phyloP scores from a whole-genome alignment of 305 asterid genomes.

The Solanum aculeatissimum region DNA sequence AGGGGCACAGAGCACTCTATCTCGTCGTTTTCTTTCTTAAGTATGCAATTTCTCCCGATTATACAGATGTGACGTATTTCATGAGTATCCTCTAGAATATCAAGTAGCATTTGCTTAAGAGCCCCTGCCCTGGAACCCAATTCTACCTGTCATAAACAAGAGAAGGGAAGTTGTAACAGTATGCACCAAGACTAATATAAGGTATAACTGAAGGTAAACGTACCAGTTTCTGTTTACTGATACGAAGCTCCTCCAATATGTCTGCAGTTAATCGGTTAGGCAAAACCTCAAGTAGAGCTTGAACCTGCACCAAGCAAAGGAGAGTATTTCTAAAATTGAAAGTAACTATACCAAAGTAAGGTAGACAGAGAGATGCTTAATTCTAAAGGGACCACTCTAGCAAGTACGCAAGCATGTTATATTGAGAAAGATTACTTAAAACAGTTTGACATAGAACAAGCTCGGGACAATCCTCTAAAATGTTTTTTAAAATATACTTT shows the following conservation, averaged over 20 bases:
- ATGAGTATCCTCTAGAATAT: constrained; percentile 95
- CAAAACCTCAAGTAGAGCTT: constrained; percentile 86
- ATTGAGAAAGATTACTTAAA: neutral
- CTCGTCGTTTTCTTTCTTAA: constrained; percentile 40
- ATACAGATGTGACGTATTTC: constrained; percentile 94
- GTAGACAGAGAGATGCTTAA: neutral
- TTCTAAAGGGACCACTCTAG: neutral
- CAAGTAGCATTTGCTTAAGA: constrained; percentile 97
- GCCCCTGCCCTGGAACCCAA: constrained; percentile 91
- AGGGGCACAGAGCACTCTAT: constrained; percentile 67
- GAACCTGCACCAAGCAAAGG: constrained; percentile 46
- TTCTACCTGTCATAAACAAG: constrained; percentile 56
- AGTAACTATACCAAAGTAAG: neutral
- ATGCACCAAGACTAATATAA: neutral
- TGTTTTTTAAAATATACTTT: too few species aligned
- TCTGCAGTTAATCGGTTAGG: constrained; percentile 89
- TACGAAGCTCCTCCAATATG: constrained; percentile 89
- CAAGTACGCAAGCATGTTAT: neutral
- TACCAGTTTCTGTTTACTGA: constrained; percentile 93
- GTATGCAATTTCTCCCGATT: constrained; percentile 86
- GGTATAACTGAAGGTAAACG: neutral
- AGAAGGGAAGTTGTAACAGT: neutral
- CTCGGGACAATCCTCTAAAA: neutral
- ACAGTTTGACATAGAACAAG: neutral
- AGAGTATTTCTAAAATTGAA: neutral